Base-by-base conservation (phyloP, 768 basidiomycete genomes). In the Neoboletus magnificus region DNA sequence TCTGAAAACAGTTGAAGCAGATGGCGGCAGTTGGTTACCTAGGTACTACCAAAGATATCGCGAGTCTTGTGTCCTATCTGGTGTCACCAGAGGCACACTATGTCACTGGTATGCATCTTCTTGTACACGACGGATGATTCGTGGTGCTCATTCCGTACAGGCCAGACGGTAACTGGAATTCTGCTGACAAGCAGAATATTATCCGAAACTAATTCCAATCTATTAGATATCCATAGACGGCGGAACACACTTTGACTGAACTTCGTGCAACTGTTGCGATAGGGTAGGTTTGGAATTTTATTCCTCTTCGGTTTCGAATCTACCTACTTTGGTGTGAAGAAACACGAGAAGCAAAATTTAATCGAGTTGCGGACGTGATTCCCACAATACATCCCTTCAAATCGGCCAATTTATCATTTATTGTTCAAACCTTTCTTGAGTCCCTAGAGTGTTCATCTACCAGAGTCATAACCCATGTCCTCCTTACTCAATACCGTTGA, bases 31-130 rank as follows among this genome's bases (percentile, higher is more conserved):
- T 67, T 6, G 69, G 69, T 9, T 37, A 64, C 36, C n/a, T 65
- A 1, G 71, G 71, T 15, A 55, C 27, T 7, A 13, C 68, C 30
- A 56, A 69, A 9, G 77, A 76, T 33, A 39, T 77, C n/a, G 74
- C 74, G 1, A 62, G 55, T 18, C 65, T 77, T 0, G 77, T 77
- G 5, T 65, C 71, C 7, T 77, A 69, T 55, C 59, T 77, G 20
- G 71, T 55, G 1, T 72, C 71, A 2, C 64, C 69, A 4, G 69
- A 72, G 20, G 67, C 75, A 13, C 62, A 62, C 55, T 71, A 64
- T 25, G 42, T 77, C 53, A 76, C 73, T 44, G 74, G 75, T 70
- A 56, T 15, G 56, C 48, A 20, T 18, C 6, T 25, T 18, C 29
- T n/a, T 30, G 11, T 35, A 20, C 40, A n/a, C 22, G 1, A 20